phyloP scores from a whole-genome alignment of 2,329 filamentous ascomycete species.

The Aspergillus tamarii region DNA sequence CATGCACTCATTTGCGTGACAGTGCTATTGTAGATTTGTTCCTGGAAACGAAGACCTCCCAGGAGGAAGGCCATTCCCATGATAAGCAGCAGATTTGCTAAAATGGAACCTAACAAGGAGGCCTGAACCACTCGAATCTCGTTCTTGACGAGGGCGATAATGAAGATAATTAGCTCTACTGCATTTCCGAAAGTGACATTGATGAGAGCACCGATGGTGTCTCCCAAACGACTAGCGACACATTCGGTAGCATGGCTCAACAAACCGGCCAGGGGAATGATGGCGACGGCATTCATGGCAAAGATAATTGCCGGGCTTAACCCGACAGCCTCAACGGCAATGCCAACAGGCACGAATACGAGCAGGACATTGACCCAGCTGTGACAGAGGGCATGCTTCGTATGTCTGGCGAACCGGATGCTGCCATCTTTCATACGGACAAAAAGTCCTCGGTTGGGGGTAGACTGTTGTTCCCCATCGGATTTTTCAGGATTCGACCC shows the following conservation, averaged over 20 bases:
- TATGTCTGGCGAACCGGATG: conserved; percentile 37
- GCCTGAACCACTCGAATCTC: conserved; percentile 92
- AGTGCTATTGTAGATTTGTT: conserved; percentile 94
- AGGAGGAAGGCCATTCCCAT: conserved; percentile 89
- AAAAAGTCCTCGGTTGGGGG: conserved; percentile 26
- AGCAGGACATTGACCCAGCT: conserved; percentile 50
- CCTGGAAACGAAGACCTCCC: conserved; percentile 81
- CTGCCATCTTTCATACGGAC: conserved; percentile 36
- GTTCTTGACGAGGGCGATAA: conserved; percentile 76
- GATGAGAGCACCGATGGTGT: conserved; percentile 71
- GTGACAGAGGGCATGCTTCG: conserved; percentile 37
- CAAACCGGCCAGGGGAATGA: conserved; percentile 73
- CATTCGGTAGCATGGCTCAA: conserved; percentile 75
- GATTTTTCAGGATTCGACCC: conserved; percentile 16
- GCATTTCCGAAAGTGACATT: conserved; percentile 81
- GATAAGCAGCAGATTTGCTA: conserved; percentile 85
- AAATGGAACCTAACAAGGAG: conserved; percentile 83
- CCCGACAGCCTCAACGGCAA: conserved; percentile 39
- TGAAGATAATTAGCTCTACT: conserved; percentile 80
- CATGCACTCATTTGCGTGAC: conserved; percentile 97
- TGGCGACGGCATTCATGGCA: conserved; percentile 74
- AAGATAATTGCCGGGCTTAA: conserved; percentile 67
- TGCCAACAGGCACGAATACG: conserved; percentile 47
- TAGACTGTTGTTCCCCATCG: conserved; percentile 24
- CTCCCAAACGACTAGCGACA: conserved; percentile 72